These are phyloP conservation scores for Plasmodium fragile DNA, from an alignment of 169 alveolate species.

Conservation along the genomic window DNA sequence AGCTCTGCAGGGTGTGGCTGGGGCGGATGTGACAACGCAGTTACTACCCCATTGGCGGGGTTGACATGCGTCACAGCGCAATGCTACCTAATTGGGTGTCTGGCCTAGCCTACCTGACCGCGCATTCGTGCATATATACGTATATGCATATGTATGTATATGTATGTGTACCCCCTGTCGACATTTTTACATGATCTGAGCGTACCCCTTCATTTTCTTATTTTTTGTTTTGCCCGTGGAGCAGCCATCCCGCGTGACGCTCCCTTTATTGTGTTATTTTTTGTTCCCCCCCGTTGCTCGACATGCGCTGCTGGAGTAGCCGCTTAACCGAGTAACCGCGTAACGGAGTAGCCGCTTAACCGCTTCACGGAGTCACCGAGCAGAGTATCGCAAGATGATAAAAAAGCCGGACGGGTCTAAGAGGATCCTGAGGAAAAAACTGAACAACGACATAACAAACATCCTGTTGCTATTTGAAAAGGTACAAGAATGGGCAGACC, in stretches of 20 bases:
- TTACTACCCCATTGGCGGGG: not conserved
- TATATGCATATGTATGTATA: not conserved
- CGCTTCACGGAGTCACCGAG: no score
- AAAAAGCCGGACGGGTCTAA: conserved; percentile 37
- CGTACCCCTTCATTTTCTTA: not conserved
- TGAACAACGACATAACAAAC: conserved; percentile 80
- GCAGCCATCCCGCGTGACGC: not conserved
- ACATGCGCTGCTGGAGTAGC: not conserved
- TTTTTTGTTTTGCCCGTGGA: no score
- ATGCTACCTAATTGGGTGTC: not conserved
- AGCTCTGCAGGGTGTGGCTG: not conserved
- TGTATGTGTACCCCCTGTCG: not conserved
- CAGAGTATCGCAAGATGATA: not conserved
- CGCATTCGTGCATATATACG: not conserved
- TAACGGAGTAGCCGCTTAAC: no score
- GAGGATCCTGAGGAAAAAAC: conserved; percentile 72
- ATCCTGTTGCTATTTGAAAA: conserved; percentile 90
- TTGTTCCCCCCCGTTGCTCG: not conserved
- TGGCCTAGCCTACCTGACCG: not conserved
- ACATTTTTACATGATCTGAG: not conserved
- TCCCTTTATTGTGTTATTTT: no score
- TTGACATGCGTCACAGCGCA: not conserved
- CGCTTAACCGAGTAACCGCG: no score
- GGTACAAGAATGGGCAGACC: conserved; percentile 95
- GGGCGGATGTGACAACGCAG: not conserved